Evolutionary conservation across 2,329 filamentous ascomycete genomes (phyloP).

Genomic region (Iodosphaeria phyllophila): DNA sequence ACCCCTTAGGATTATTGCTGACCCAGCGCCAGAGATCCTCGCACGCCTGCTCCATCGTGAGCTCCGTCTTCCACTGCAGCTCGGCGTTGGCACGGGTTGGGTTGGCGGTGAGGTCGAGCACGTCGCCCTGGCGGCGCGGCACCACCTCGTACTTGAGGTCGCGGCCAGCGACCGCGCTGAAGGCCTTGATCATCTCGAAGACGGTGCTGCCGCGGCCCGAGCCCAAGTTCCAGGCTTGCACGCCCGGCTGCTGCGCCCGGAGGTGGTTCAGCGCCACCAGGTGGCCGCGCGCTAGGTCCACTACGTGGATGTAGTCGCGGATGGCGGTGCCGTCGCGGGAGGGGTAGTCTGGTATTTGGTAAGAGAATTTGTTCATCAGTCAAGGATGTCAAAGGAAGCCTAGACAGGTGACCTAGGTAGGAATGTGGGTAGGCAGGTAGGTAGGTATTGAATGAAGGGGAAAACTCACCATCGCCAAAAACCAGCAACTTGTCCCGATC

Average conservation of each 20-base stretch:
- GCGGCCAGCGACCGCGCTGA: slow-evolving; percentile 69
- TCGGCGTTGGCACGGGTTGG: slow-evolving; percentile 74
- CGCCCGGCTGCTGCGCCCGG: slow-evolving; percentile 64
- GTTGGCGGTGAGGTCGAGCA: slow-evolving; percentile 87
- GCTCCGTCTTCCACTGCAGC: slow-evolving; percentile 79
- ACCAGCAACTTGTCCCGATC: slow-evolving; percentile 88
- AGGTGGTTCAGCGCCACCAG: slow-evolving; percentile 82
- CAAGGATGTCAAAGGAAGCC: no score
- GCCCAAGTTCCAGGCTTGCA: slow-evolving; percentile 91
- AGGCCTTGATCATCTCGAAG: slow-evolving; percentile 93
- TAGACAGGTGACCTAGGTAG: no score
- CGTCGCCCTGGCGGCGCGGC: slow-evolving; percentile 68
- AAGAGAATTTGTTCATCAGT: no score
- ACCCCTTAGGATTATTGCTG: slow-evolving; percentile 87
- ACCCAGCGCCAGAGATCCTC: slow-evolving; percentile 95
- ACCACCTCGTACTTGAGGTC: slow-evolving; percentile 78
- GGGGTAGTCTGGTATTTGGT: slow-evolving; percentile 81
- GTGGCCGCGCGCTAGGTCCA: slow-evolving; percentile 76
- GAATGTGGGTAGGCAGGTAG: no score
- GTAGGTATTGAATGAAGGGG: neutral
- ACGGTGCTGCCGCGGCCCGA: slow-evolving; percentile 91
- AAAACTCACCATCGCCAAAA: slow-evolving; percentile 69
- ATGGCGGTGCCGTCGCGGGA: slow-evolving; percentile 87
- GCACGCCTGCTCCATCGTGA: slow-evolving; percentile 83
- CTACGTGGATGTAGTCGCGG: slow-evolving; percentile 94